These are phyloP conservation scores for Neoboletus brunneissimus DNA, from an alignment of 768 basidiomycete genomes.

Conservation along the genomic window DNA sequence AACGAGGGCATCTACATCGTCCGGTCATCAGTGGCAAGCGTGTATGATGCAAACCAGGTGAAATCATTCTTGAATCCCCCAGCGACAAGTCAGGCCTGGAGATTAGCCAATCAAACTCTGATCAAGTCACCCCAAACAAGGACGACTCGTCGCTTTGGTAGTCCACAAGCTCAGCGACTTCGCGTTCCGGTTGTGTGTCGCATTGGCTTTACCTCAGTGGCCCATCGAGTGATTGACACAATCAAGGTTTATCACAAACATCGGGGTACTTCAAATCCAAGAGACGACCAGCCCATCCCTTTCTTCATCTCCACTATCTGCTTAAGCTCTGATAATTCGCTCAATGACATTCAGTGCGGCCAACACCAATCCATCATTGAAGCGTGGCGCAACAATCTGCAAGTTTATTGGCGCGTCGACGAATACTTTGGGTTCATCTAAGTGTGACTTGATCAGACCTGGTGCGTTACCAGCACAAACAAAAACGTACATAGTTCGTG, in stretches of 20 bases:
- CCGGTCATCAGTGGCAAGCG: not conserved
- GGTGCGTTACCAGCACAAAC: not conserved
- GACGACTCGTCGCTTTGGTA: too few relatives aligned
- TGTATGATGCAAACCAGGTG: not conserved
- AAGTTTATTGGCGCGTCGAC: conserved; percentile 18
- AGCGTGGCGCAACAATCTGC: conserved; percentile 25
- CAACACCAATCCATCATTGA: conserved; percentile 28
- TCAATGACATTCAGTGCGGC: conserved; percentile 26
- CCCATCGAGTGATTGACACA: not conserved
- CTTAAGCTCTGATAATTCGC: conserved; percentile 20
- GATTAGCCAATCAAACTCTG: not conserved
- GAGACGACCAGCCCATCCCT: too few relatives aligned
- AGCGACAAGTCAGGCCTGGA: too few relatives aligned
- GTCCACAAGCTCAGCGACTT: too few relatives aligned
- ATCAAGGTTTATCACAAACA: not conserved
- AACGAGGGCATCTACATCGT: not conserved
- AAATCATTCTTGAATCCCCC: not conserved
- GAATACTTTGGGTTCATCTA: conserved; percentile 23
- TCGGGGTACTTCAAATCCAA: not conserved
- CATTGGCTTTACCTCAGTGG: not conserved
- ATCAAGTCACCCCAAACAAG: not conserved
- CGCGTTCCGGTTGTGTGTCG: not conserved
- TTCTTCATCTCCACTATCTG: not conserved
- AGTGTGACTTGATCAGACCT: conserved; percentile 1
- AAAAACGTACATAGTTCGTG: conserved; percentile 15